Conservation (phyloP, 108 stramenopile species). For the Mediolabrus comicus region DNA sequence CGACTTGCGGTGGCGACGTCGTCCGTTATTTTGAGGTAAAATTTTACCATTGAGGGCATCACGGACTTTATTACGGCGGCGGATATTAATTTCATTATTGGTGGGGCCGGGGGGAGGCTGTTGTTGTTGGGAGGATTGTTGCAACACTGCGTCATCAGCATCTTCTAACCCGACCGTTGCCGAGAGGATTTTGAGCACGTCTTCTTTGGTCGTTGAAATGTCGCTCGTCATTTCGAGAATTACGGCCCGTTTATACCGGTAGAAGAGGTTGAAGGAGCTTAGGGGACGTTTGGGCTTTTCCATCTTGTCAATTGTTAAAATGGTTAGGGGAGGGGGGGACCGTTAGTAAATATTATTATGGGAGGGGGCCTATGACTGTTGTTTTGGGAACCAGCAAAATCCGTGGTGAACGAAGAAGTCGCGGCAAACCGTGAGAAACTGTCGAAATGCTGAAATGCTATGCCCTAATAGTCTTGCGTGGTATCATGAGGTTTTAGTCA, state of each 20-base stretch:
- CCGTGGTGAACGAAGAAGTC: too few relatives aligned
- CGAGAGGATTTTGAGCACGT: neutral
- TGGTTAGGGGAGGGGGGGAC: too few relatives aligned
- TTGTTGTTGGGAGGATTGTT: neutral
- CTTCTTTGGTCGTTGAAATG: neutral
- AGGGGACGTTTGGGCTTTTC: constrained; percentile 1
- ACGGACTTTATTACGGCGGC: neutral
- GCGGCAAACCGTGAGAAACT: too few relatives aligned
- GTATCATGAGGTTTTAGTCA: too few relatives aligned
- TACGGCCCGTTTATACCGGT: neutral
- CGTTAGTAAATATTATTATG: too few relatives aligned
- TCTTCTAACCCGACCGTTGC: neutral
- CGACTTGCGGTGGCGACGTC: neutral
- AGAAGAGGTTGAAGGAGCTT: constrained; percentile 1
- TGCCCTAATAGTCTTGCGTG: too few relatives aligned
- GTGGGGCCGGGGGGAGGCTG: neutral
- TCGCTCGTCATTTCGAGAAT: neutral
- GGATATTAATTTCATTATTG: neutral
- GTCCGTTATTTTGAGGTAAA: neutral
- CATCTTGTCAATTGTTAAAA: too few relatives aligned
- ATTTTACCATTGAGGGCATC: neutral
- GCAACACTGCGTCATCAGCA: neutral
- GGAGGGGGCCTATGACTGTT: too few relatives aligned
- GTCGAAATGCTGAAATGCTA: too few relatives aligned
- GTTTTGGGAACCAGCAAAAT: too few relatives aligned